A percentile compares a stretch with the other conserved stretches of the same genome.
Evolutionary conservation across 2,329 filamentous ascomycete species (phyloP).

Genomic region (Knoxdaviesia proteae): DNA sequence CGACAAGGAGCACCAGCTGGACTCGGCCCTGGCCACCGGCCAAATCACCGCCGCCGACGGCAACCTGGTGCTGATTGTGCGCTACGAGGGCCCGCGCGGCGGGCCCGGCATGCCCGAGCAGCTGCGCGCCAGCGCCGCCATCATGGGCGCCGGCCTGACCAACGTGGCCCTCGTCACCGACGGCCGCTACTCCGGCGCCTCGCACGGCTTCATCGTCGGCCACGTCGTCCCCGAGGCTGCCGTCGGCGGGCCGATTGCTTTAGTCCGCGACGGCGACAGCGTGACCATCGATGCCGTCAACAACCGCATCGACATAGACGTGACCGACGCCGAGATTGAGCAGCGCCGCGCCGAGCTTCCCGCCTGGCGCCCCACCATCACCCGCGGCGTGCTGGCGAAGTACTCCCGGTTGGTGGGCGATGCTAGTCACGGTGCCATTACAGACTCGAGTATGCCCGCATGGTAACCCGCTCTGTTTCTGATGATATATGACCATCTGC

Average conservation of each 20-base stretch:
- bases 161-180: conserved; percentile 88
- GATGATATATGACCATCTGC: not conserved
- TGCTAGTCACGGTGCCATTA: conserved; percentile 79
- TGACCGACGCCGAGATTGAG: conserved; percentile 49
- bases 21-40: conserved; percentile 53
- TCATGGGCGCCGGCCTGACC: conserved; percentile 76
- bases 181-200: conserved; percentile 71
- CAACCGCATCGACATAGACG: conserved; percentile 48
- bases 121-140: conserved; percentile 66
- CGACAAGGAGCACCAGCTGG: conserved; percentile 64
- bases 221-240: conserved; percentile 85
- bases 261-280: conserved; percentile 60
- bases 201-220: conserved; percentile 82
- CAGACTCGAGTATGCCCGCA: conserved; percentile 26
- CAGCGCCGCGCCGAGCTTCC: conserved; percentile 46
- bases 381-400: conserved; percentile 71
- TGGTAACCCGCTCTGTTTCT: not conserved
- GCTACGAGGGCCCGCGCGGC: conserved; percentile 85
- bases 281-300: conserved; percentile 72
- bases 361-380: conserved; percentile 49
- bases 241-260: conserved; percentile 68
- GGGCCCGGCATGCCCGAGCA: conserved; percentile 95
- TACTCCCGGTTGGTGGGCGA: conserved; percentile 76
- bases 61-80: conserved; percentile 73
- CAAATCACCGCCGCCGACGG: conserved; percentile 33